phyloP scores from a whole-genome alignment of 2,329 filamentous ascomycete genomes.

The Penicillium sp. region DNA sequence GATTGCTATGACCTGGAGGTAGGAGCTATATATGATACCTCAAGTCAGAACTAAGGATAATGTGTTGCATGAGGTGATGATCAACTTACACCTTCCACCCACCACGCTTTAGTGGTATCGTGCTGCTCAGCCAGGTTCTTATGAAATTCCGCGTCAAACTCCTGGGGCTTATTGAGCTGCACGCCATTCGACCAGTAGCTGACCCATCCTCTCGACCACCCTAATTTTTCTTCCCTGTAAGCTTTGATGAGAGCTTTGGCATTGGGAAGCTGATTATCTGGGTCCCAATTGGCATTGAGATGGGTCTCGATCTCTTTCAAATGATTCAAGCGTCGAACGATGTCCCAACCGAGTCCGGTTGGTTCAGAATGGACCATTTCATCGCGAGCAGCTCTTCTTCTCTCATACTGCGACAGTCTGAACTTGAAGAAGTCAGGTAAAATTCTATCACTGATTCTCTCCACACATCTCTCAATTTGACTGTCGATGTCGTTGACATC shows the following conservation, averaged over 20 bases:
- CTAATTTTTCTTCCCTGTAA: not conserved
- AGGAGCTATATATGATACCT: not conserved
- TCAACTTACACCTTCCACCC: conserved; percentile 8
- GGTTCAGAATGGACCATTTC: not conserved
- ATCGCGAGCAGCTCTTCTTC: not conserved
- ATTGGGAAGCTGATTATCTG: conserved; percentile 4
- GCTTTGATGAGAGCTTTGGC: not conserved
- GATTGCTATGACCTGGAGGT: not conserved
- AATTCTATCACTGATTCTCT: conserved; percentile 1
- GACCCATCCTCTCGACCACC: conserved; percentile 1
- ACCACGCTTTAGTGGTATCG: not conserved
- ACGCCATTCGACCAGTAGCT: conserved; percentile 10
- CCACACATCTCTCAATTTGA: not conserved
- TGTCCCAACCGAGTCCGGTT: not conserved
- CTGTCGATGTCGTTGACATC: not conserved
- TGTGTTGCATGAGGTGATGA: not conserved
- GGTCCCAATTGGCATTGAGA: not conserved
- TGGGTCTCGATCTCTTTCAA: not conserved
- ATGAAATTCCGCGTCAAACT: not conserved
- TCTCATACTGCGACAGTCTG: not conserved
- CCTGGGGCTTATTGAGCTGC: conserved; percentile 5
- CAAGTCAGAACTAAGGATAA: not conserved
- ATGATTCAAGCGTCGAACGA: not conserved
- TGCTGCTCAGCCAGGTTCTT: not conserved
- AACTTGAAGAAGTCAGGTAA: not conserved